phyloP scores from a whole-genome alignment of 495 filamentous ascomycete genomes.

The Neurospora sp. region DNA sequence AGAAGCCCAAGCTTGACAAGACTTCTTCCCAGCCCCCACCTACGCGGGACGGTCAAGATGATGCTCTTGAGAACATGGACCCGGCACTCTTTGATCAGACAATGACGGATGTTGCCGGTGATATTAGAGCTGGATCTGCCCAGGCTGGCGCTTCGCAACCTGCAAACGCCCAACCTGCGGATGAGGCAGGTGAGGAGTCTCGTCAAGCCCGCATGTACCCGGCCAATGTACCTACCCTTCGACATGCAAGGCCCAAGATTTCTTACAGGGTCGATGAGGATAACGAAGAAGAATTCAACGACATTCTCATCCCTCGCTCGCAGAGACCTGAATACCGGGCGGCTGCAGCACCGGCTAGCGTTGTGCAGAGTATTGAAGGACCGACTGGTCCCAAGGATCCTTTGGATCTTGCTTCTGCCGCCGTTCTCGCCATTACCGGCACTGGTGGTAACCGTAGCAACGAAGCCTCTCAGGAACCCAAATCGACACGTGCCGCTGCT shows the following conservation, averaged over 20 bases:
- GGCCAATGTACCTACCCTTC: constrained; percentile 27
- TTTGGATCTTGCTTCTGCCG: constrained; percentile 30
- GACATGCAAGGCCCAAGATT: constrained; percentile 34
- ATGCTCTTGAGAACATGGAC: constrained; percentile 30
- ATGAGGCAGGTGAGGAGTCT: constrained; percentile 4
- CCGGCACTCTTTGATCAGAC: constrained; percentile 25
- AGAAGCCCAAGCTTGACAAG: constrained; percentile 21
- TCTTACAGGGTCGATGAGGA: constrained; percentile 33
- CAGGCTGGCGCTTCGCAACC: constrained; percentile 1
- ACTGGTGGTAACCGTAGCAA: background rate
- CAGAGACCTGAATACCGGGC: constrained; percentile 7
- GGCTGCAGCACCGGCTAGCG: constrained; percentile 9
- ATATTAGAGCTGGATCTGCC: background rate
- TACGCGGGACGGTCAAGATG: constrained; percentile 11
- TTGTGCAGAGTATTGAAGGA: background rate
- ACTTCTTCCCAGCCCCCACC: background rate
- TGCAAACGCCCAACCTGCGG: background rate
- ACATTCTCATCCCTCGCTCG: constrained; percentile 21
- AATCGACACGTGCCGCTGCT: background rate
- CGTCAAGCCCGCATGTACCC: constrained; percentile 13
- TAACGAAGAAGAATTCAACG: constrained; percentile 28
- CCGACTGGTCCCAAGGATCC: constrained; percentile 15
- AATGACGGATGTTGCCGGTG: constrained; percentile 9
- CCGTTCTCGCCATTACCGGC: constrained; percentile 13
- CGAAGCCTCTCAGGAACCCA: background rate